Evolutionary conservation across 1,139 yeast species (phyloP).

Genomic region (Yamadazyma jaroonii): DNA sequence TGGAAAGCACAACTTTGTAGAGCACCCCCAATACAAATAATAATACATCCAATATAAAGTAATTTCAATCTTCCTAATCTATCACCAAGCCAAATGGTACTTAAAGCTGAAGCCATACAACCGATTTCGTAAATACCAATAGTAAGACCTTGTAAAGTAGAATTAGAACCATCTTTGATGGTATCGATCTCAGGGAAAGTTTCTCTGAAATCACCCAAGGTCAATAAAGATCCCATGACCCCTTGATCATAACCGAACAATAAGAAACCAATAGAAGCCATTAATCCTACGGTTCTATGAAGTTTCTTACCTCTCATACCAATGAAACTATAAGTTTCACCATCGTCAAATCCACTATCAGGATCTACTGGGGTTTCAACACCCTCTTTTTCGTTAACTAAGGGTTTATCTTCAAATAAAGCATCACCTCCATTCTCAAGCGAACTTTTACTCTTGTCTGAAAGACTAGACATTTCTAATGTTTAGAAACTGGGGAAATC

Average conservation of each 20-base stretch:
- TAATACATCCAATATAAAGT: constrained; percentile 29
- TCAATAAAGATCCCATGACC: constrained; percentile 46
- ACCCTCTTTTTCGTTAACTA: constrained; percentile 2
- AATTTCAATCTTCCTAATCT: constrained; percentile 30
- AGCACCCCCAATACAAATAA: constrained; percentile 36
- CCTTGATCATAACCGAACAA: constrained; percentile 44
- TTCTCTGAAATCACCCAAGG: constrained; percentile 34
- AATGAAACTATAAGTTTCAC: constrained; percentile 17
- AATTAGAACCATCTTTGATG: constrained; percentile 16
- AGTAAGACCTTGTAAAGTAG: constrained; percentile 33
- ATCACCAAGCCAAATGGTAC: constrained; percentile 36
- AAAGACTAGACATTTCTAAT: constrained; percentile 9
- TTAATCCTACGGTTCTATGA: constrained; percentile 23
- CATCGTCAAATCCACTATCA: constrained; percentile 14
- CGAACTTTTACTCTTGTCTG: constrained; percentile 5
- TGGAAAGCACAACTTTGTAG: constrained; percentile 33
- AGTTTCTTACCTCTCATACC: constrained; percentile 27
- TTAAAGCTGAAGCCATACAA: constrained; percentile 32
- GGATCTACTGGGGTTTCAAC: constrained; percentile 4
- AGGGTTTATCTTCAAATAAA: constrained; percentile 6
- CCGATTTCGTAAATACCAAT: constrained; percentile 39
- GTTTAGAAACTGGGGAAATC: neutral
- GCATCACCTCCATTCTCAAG: neutral
- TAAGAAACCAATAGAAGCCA: constrained; percentile 30
- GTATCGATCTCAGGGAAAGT: constrained; percentile 38